Percentiles rank a stretch among this genome's conserved stretches.
Evolutionary conservation across 306 rosid species (phyloP).

Genomic region (Gillenia trifoliata): DNA sequence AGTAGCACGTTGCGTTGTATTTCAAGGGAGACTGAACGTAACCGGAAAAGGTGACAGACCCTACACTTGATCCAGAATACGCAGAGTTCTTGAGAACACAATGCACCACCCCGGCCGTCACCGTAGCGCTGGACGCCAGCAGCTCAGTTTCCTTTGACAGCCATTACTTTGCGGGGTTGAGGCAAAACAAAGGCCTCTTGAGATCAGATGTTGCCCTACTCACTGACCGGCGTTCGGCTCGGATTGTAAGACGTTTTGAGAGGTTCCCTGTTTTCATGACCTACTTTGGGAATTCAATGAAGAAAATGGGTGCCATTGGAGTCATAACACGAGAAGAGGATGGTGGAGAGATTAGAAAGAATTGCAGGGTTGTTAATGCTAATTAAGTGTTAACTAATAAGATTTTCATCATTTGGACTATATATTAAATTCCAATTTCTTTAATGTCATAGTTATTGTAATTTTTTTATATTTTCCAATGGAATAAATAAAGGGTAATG

Average conservation of each 20-base stretch:
- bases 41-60: conserved; percentile 38
- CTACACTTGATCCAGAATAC: conserved; percentile 20
- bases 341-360: conserved; percentile 40
- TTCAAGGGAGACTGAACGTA: conserved; percentile 33
- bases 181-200: conserved; percentile 41
- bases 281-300: conserved; percentile 45
- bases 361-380: conserved; percentile 50
- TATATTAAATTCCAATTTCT: not conserved
- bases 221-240: conserved; percentile 6
- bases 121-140: conserved; percentile 38
- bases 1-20: conserved; percentile 21
- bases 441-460: too few species aligned
- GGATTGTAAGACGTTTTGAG: conserved; percentile 12
- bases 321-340: conserved; percentile 31
- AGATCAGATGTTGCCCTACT: conserved; percentile 59
- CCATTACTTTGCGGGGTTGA: conserved; percentile 34
- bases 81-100: not conserved
- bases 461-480: not conserved
- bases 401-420: not conserved
- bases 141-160: conserved; percentile 34
- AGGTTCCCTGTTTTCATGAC: conserved; percentile 28
- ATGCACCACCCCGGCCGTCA: conserved; percentile 9
- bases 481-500: not conserved
- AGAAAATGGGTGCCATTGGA: conserved; percentile 50
- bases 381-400: not conserved